phyloP scores from a whole-genome alignment of 2,329 filamentous ascomycete species.

The Verticillium tricorpus region DNA sequence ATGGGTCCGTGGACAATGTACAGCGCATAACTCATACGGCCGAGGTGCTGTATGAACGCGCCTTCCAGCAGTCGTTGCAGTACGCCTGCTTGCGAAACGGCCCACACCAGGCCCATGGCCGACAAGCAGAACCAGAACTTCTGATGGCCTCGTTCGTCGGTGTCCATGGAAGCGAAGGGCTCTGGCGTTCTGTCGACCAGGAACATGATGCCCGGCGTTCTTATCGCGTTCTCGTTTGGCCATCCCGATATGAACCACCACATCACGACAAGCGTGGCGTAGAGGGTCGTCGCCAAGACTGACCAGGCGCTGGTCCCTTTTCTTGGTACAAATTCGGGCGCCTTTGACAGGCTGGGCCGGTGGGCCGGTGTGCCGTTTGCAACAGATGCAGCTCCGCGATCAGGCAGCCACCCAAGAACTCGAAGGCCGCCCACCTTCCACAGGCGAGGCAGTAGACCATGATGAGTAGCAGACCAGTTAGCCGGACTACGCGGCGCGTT shows the following conservation, averaged over 20 bases:
- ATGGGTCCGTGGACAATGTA: constrained; percentile 63
- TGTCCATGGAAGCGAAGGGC: background rate
- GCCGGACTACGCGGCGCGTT: background rate
- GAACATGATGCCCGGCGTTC: background rate
- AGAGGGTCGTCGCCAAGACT: background rate
- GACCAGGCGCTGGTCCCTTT: background rate
- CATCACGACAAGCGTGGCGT: background rate
- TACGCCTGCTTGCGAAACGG: constrained; percentile 18
- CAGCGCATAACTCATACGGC: constrained; percentile 56
- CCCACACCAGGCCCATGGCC: constrained; percentile 4
- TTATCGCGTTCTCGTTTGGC: background rate
- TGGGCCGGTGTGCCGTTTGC: background rate
- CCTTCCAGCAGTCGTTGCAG: constrained; percentile 56
- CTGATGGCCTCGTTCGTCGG: background rate
- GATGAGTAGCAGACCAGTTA: background rate
- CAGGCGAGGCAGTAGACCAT: constrained; percentile 3
- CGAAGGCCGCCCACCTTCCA: constrained; percentile 4
- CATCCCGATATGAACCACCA: constrained; percentile 4
- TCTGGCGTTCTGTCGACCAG: background rate
- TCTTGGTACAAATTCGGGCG: background rate
- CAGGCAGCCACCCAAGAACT: constrained; percentile 2
- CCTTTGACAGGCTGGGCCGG: background rate
- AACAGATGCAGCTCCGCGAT: background rate
- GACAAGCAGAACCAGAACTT: constrained; percentile 2
- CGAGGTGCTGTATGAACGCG: constrained; percentile 56